Percentiles rank a stretch among this genome's conserved stretches.
phyloP scores from a whole-genome alignment of 2,329 filamentous ascomycete species.

The Ceratocystis variospora region DNA sequence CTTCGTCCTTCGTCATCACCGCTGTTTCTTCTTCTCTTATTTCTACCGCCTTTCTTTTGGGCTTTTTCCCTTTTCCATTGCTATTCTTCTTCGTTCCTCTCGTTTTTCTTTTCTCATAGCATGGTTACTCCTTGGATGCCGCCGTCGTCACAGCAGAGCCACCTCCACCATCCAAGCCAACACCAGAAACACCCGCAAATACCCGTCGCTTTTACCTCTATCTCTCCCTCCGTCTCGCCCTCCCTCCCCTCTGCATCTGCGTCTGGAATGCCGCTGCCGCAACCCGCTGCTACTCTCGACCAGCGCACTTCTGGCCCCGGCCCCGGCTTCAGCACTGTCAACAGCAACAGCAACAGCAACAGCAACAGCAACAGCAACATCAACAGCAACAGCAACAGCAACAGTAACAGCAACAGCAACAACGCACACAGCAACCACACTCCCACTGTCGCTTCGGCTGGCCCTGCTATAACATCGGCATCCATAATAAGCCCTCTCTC shows the following conservation, averaged over 20 bases:
- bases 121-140: too few species aligned
- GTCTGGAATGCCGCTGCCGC: not conserved
- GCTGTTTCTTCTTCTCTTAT: slow-evolving; percentile 9
- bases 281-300: not conserved
- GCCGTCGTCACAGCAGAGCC: not conserved
- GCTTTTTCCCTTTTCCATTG: slow-evolving; percentile 3
- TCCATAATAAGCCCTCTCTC: not conserved
- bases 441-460: not conserved
- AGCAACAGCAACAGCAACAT: too few species aligned
- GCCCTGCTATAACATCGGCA: not conserved
- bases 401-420: not conserved
- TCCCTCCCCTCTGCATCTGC: not conserved
- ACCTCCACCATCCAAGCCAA: slow-evolving; percentile 24
- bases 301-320: slow-evolving; percentile 2
- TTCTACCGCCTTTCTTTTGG: slow-evolving; percentile 15
- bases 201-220: not conserved
- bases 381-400: too few species aligned
- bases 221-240: not conserved
- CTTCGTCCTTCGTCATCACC: not conserved
- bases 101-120: slow-evolving; percentile 18
- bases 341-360: not conserved
- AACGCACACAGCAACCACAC: slow-evolving; percentile 2
- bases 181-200: slow-evolving; percentile 22
- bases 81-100: slow-evolving; percentile 20
- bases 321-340: not conserved